Evolutionary conservation across 2,329 filamentous ascomycete species (phyloP).

Genomic region (Periglandula ipomoeae): DNA sequence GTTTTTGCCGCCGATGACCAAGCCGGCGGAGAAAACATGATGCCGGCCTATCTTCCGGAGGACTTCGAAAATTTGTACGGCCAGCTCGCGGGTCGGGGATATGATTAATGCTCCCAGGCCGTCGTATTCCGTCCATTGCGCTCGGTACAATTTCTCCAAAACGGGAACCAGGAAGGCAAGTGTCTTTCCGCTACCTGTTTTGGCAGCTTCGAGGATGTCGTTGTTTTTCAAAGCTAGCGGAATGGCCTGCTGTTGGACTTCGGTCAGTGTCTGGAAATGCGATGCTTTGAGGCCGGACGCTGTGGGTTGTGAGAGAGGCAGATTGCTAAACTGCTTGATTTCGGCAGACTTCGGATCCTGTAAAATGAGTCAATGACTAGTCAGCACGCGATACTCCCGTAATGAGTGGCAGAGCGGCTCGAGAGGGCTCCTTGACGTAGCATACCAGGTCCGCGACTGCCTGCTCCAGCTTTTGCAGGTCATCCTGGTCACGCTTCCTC

Average conservation of each 20-base stretch:
- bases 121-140: constrained; percentile 83
- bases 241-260: constrained; percentile 85
- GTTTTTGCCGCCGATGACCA: constrained; percentile 90
- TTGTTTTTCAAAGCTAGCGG: constrained; percentile 74
- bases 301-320: constrained; percentile 80
- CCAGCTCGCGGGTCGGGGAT: constrained; percentile 87
- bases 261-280: constrained; percentile 84
- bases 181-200: constrained; percentile 93
- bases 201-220: constrained; percentile 89
- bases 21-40: constrained; percentile 82
- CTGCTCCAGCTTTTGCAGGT: constrained; percentile 23
- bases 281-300: constrained; percentile 69
- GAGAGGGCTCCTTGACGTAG: neutral
- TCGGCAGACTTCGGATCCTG: constrained; percentile 52
- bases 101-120: constrained; percentile 88
- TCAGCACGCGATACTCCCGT: neutral
- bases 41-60: constrained; percentile 81
- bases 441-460: constrained; percentile 25
- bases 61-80: constrained; percentile 95
- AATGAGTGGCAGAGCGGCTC: neutral
- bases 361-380: neutral
- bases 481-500: constrained; percentile 28
- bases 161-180: constrained; percentile 87
- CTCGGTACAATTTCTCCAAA: constrained; percentile 82
- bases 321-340: constrained; percentile 64